A percentile compares a stretch with the other conserved stretches of the same genome.
phyloP scores from a whole-genome alignment of 805 yeast species.

The Priceomyces haplophilus region DNA sequence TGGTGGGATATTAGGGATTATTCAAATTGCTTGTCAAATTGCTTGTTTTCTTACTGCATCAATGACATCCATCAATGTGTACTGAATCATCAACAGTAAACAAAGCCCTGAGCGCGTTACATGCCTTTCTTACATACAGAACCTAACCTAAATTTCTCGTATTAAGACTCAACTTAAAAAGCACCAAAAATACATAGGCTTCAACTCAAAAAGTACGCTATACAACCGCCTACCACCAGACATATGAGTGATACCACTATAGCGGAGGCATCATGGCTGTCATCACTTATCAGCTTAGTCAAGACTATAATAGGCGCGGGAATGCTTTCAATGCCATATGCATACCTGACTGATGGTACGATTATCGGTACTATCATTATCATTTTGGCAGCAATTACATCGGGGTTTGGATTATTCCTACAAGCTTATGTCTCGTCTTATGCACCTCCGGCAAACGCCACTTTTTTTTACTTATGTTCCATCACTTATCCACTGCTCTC shows the following conservation, averaged over 20 bases:
- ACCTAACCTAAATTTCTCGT: background rate
- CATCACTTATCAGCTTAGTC: constrained; percentile 64
- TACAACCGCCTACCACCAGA: too few relatives aligned
- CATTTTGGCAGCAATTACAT: constrained; percentile 59
- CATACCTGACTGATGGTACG: constrained; percentile 66
- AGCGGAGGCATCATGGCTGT: constrained; percentile 46
- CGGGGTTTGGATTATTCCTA: constrained; percentile 65
- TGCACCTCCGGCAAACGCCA: constrained; percentile 58
- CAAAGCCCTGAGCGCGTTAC: constrained; percentile 1
- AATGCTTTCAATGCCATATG: constrained; percentile 69
- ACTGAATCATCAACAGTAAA: background rate
- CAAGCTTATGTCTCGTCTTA: constrained; percentile 58
- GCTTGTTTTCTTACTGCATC: background rate
- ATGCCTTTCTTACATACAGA: constrained; percentile 1
- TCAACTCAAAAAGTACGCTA: too few relatives aligned
- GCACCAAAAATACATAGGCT: background rate
- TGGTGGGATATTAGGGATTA: background rate
- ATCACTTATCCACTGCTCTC: constrained; percentile 59
- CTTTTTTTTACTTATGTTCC: constrained; percentile 68
- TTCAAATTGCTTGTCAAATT: background rate
- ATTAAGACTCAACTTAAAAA: background rate
- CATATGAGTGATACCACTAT: background rate
- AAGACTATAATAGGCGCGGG: constrained; percentile 85
- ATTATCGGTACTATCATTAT: constrained; percentile 55
- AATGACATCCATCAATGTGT: background rate